Conservation (phyloP, 1,284 basidiomycete species). For the Puccinia triticina region DNA sequence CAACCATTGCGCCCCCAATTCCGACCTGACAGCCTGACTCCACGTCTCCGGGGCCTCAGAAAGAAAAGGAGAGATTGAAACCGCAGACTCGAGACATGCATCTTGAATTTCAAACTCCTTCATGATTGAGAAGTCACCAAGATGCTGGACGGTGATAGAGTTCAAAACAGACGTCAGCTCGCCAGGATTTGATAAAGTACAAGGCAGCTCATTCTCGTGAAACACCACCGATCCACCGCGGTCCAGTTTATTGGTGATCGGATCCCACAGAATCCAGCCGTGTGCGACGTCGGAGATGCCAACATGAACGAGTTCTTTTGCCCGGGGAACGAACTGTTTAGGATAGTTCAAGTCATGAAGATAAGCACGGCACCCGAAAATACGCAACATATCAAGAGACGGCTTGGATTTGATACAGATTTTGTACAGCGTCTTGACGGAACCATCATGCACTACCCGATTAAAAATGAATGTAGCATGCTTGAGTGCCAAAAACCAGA, state of each 20-base stretch:
- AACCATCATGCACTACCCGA: neutral
- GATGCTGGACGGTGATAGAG: no score
- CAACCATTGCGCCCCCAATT: neutral
- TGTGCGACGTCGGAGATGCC: neutral
- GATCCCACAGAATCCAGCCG: neutral
- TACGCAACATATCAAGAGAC: neutral
- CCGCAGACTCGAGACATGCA: no score
- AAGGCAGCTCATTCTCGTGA: neutral
- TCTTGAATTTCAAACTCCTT: no score
- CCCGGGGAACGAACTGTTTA: no score
- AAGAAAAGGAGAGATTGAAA: neutral
- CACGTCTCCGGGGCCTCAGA: neutral
- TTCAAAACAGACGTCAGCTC: neutral
- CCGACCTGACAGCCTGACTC: neutral
- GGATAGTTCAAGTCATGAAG: no score
- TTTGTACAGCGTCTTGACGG: neutral
- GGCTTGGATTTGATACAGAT: neutral
- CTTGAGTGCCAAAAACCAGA: neutral
- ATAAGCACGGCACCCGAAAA: no score
- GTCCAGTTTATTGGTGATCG: neutral
- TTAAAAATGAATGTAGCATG: neutral
- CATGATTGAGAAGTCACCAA: no score
- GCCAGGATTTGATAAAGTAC: neutral
- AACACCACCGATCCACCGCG: neutral
- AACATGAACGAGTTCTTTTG: neutral